Evolutionary conservation across 305 asterid species (phyloP).

Genomic region (Fraxinus sp.): DNA sequence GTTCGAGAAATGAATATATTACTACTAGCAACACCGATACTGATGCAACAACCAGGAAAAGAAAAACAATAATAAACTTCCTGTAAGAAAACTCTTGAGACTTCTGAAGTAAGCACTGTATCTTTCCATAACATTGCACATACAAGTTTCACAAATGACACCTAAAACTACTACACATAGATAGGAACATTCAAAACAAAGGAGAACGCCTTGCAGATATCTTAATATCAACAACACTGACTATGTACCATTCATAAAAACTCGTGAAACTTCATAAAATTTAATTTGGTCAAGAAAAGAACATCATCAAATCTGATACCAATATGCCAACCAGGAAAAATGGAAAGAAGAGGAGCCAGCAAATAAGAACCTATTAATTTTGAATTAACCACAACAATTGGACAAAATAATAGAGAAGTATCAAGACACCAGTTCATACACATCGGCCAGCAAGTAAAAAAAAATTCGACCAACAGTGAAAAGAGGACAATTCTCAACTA

Average conservation of each 20-base stretch:
- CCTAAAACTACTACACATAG: not conserved
- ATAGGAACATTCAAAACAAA: not conserved
- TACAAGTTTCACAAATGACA: not conserved
- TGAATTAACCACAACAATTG: not conserved
- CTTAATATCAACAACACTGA: not conserved
- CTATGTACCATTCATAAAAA: not conserved
- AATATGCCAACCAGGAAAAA: not conserved
- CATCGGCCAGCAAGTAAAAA: slow-evolving; percentile 17
- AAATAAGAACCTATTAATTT: not conserved
- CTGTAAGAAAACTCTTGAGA: not conserved
- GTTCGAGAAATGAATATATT: slow-evolving; percentile 7
- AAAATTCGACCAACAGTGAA: slow-evolving; percentile 13
- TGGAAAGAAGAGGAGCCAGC: not conserved
- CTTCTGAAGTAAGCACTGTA: not conserved
- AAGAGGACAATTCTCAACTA: not conserved
- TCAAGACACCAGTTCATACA: not conserved
- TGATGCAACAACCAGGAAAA: not conserved
- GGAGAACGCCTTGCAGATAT: not conserved
- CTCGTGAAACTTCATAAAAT: not conserved
- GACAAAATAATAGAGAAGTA: not conserved
- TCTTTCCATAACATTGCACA: not conserved
- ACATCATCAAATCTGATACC: not conserved
- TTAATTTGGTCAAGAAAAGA: not conserved
- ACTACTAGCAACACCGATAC: not conserved
- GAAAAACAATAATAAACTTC: slow-evolving; percentile 1